phyloP scores from a whole-genome alignment of 73 alveolate species.

The Paramecium octaurelia region DNA sequence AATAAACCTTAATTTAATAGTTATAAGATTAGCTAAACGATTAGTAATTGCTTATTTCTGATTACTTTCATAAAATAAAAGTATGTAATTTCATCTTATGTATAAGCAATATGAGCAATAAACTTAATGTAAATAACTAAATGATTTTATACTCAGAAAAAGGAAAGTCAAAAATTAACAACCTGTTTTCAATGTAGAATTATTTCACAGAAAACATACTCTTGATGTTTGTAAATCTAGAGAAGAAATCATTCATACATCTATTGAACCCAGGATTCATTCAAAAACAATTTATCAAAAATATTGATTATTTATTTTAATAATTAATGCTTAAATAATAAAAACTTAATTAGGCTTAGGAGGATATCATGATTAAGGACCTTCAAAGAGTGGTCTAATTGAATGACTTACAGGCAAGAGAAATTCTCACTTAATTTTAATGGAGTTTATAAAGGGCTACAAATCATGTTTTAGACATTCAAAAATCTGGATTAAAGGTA shows the following conservation, averaged over 20 bases:
- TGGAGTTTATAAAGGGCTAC: conserved; percentile 17
- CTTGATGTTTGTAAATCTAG: not conserved
- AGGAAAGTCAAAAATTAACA: not conserved
- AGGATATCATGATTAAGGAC: conserved; percentile 16
- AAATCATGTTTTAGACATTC: not conserved
- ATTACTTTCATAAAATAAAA: not conserved
- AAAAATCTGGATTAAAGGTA: not conserved
- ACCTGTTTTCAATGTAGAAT: conserved; percentile 6
- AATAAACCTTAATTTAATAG: not conserved
- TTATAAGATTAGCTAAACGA: not conserved
- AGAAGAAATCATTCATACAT: not conserved
- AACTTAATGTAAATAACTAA: not conserved
- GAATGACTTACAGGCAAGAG: conserved; percentile 20
- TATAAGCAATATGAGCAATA: not conserved
- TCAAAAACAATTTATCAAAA: not conserved
- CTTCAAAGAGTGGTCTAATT: not conserved
- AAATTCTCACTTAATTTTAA: not conserved
- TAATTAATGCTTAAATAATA: not conserved
- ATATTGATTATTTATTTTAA: not conserved
- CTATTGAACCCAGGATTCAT: not conserved
- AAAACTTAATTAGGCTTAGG: not conserved
- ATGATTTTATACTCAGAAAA: not conserved
- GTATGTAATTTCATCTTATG: not conserved
- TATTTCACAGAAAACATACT: not conserved
- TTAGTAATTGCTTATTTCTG: not conserved